Conservation (phyloP, 169 alveolate genomes). For the Miamiensis avidus region DNA sequence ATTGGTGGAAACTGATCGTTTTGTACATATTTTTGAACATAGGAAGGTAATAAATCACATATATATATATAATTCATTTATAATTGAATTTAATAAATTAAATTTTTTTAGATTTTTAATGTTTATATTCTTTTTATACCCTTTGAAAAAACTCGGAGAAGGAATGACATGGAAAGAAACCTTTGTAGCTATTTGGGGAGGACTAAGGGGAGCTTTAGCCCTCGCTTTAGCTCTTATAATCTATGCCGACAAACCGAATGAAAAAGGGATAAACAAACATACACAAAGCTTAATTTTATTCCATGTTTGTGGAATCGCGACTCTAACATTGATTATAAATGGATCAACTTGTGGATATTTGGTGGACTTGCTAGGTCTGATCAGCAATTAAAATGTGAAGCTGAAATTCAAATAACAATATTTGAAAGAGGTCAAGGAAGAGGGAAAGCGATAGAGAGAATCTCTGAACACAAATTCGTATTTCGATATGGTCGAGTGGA, state of each 20-base stretch:
- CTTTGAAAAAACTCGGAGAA: slow-evolving; percentile 46
- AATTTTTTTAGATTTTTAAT: slow-evolving; percentile 9
- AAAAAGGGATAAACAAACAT: slow-evolving; percentile 5
- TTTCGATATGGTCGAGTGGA: slow-evolving; percentile 35
- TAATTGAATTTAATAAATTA: too few species aligned
- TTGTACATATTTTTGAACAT: slow-evolving; percentile 12
- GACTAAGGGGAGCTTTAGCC: slow-evolving; percentile 63
- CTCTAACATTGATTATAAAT: slow-evolving; percentile 49
- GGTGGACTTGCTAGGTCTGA: slow-evolving; percentile 8
- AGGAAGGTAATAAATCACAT: too few species aligned
- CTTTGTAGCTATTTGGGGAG: slow-evolving; percentile 45
- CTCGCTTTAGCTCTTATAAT: slow-evolving; percentile 57
- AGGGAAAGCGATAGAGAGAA: not conserved
- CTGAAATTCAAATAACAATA: slow-evolving; percentile 1
- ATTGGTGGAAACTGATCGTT: slow-evolving; percentile 1
- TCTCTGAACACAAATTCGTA: slow-evolving; percentile 3
- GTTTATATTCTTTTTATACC: slow-evolving; percentile 27
- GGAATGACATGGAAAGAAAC: slow-evolving; percentile 44
- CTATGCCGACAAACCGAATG: slow-evolving; percentile 29
- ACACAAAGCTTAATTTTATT: slow-evolving; percentile 33
- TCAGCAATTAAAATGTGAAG: slow-evolving; percentile 12
- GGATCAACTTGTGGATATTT: slow-evolving; percentile 45
- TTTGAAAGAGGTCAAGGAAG: slow-evolving; percentile 12
- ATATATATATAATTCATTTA: too few species aligned
- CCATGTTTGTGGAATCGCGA: slow-evolving; percentile 58